Evolutionary conservation across 1,139 yeast genomes (phyloP).

Genomic region (Pichia terricola): DNA sequence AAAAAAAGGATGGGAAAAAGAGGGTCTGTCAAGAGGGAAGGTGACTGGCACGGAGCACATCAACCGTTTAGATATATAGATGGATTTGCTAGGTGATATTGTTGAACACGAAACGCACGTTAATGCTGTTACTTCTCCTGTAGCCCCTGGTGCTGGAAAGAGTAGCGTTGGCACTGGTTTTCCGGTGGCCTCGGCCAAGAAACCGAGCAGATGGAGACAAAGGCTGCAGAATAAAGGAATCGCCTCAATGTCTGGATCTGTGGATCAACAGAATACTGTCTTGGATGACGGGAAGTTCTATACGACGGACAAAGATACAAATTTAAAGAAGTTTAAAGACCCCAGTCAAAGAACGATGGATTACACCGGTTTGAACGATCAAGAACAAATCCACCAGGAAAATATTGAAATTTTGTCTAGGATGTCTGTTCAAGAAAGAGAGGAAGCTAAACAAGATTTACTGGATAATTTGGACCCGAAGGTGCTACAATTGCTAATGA

Average conservation of each 20-base stretch:
- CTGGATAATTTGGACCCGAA: slow-evolving; percentile 59
- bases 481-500: slow-evolving; percentile 37
- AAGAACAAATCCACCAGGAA: slow-evolving; percentile 68
- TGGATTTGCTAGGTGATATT: slow-evolving; percentile 72
- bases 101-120: slow-evolving; percentile 47
- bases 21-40: too few relatives aligned
- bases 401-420: slow-evolving; percentile 51
- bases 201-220: slow-evolving; percentile 15
- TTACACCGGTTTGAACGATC: slow-evolving; percentile 35
- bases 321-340: slow-evolving; percentile 13
- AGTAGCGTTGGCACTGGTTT: slow-evolving; percentile 1
- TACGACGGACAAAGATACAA: slow-evolving; percentile 12
- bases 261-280: slow-evolving; percentile 5
- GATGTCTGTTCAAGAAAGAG: slow-evolving; percentile 63
- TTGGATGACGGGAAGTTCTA: slow-evolving; percentile 9
- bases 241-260: slow-evolving; percentile 20
- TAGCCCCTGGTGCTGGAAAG: neutral
- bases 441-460: slow-evolving; percentile 57
- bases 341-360: slow-evolving; percentile 9
- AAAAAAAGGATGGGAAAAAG: too few relatives aligned
- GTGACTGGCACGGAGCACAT: neutral
- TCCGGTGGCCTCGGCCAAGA: slow-evolving; percentile 23
- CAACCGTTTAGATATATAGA: slow-evolving; percentile 16
- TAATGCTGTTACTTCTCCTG: neutral
- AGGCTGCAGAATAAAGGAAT: slow-evolving; percentile 25